These are phyloP conservation scores for Microascus cirrosus DNA, from an alignment of 2,329 filamentous ascomycete genomes.

Conservation along the genomic window DNA sequence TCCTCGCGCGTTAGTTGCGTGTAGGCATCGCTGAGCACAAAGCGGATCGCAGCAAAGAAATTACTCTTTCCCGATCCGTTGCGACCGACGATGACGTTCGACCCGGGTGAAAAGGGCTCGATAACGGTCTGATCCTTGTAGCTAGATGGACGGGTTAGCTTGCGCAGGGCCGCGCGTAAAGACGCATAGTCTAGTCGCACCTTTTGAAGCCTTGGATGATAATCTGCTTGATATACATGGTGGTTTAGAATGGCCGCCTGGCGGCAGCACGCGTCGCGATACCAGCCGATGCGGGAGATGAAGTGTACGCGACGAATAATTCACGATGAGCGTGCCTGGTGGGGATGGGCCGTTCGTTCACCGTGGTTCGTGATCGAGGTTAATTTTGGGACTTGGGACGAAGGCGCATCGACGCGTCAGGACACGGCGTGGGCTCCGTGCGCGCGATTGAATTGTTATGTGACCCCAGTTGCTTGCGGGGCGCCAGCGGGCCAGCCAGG, in stretches of 20 bases:
- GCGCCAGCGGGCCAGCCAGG: background rate
- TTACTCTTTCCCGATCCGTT: constrained; percentile 99
- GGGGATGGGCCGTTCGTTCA: constrained; percentile 6
- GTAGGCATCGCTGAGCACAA: constrained; percentile 96
- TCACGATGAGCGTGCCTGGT: background rate
- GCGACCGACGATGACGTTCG: constrained; percentile 96
- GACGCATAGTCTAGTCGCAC: constrained; percentile 30
- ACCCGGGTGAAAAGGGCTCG: constrained; percentile 93
- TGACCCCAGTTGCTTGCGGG: background rate
- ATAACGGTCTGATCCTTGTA: constrained; percentile 99
- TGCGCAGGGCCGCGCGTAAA: constrained; percentile 2
- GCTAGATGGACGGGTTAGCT: constrained; percentile 34
- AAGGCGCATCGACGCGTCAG: background rate
- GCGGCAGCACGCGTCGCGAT: constrained; percentile 5
- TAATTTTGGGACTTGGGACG: constrained; percentile 1
- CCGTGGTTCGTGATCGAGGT: background rate
- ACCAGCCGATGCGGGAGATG: constrained; percentile 1
- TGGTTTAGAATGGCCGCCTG: constrained; percentile 17
- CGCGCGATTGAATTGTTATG: background rate
- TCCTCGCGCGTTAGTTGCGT: constrained; percentile 93
- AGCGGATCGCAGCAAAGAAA: constrained; percentile 98
- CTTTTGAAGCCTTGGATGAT: constrained; percentile 99
- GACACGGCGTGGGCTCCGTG: background rate
- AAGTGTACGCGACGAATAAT: background rate
- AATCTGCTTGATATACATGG: constrained; percentile 99